Conservation (phyloP, 345 rosid genomes). For the Trapa bicornis region DNA sequence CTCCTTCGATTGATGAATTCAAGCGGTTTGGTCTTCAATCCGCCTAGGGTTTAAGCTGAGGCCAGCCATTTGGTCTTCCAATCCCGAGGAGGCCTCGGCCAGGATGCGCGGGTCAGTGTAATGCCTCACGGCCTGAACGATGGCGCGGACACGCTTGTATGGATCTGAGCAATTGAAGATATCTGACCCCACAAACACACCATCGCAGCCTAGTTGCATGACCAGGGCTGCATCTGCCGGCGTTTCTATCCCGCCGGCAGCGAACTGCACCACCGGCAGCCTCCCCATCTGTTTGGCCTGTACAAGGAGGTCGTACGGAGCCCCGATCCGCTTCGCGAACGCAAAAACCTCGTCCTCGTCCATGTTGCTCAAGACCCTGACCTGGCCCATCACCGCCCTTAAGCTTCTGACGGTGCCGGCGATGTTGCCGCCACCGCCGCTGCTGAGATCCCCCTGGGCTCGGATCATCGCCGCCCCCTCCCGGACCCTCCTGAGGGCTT, state of each 20-base stretch:
- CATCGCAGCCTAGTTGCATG: slow-evolving; percentile 25
- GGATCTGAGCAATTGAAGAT: slow-evolving; percentile 20
- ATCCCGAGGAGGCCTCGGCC: slow-evolving; percentile 10
- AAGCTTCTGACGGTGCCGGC: slow-evolving; percentile 18
- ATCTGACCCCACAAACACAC: slow-evolving; percentile 21
- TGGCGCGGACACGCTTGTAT: slow-evolving; percentile 14
- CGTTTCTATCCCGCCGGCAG: slow-evolving; percentile 27
- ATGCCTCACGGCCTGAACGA: slow-evolving; percentile 29
- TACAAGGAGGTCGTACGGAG: slow-evolving; percentile 24
- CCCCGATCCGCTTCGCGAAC: slow-evolving; percentile 11
- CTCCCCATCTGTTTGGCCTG: slow-evolving; percentile 20
- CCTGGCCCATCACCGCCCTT: slow-evolving; percentile 34
- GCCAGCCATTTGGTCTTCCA: slow-evolving; percentile 17
- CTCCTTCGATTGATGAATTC: background rate
- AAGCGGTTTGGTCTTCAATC: background rate
- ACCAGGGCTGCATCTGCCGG: slow-evolving; percentile 25
- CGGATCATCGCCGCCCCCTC: slow-evolving; percentile 46
- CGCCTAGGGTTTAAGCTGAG: slow-evolving; percentile 30
- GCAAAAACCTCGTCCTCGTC: slow-evolving; percentile 36
- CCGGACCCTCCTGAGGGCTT: slow-evolving; percentile 35
- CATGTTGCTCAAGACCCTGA: slow-evolving; percentile 31
- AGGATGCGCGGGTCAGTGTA: slow-evolving; percentile 17
- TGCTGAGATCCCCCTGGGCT: slow-evolving; percentile 23
- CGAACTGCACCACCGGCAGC: slow-evolving; percentile 24
- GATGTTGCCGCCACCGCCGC: slow-evolving; percentile 4